phyloP scores from a whole-genome alignment of 805 yeast species.

The Metschnikowia drakensbergensis region DNA sequence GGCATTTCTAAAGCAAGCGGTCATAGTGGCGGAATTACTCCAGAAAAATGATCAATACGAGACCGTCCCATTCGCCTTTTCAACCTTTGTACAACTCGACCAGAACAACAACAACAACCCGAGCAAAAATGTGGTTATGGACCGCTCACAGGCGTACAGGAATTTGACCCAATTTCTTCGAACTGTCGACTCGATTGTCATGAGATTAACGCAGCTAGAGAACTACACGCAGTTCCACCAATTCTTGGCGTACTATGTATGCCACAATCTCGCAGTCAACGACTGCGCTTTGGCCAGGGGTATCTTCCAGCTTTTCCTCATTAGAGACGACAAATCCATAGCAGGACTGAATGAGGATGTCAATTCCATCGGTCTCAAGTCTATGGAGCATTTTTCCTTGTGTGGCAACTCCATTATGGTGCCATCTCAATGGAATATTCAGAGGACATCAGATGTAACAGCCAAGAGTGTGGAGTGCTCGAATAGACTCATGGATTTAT shows the following conservation, averaged over 20 bases:
- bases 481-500: conserved; percentile 9
- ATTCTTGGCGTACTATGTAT: conserved; percentile 27
- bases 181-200: conserved; percentile 19
- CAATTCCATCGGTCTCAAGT: conserved; percentile 23
- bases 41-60: neutral
- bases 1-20: neutral
- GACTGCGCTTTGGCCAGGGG: conserved; percentile 57
- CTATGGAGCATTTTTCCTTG: conserved; percentile 39
- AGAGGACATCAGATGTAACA: conserved; percentile 3
- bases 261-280: conserved; percentile 18
- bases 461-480: conserved; percentile 10
- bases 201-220: conserved; percentile 16
- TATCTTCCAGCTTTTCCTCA: conserved; percentile 54
- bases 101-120: conserved; percentile 38
- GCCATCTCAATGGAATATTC: conserved; percentile 21
- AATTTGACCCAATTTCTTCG: conserved; percentile 20
- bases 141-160: conserved; percentile 20
- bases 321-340: conserved; percentile 59
- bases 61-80: conserved; percentile 20
- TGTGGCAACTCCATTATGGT: conserved; percentile 35
- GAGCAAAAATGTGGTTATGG: conserved; percentile 24
- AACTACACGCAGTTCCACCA: conserved; percentile 25
- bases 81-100: conserved; percentile 35
- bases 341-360: conserved; percentile 46
- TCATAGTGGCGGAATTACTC: neutral